Evolutionary conservation across 805 yeast genomes (phyloP).

Genomic region (Saturnispora serradocipensis): DNA sequence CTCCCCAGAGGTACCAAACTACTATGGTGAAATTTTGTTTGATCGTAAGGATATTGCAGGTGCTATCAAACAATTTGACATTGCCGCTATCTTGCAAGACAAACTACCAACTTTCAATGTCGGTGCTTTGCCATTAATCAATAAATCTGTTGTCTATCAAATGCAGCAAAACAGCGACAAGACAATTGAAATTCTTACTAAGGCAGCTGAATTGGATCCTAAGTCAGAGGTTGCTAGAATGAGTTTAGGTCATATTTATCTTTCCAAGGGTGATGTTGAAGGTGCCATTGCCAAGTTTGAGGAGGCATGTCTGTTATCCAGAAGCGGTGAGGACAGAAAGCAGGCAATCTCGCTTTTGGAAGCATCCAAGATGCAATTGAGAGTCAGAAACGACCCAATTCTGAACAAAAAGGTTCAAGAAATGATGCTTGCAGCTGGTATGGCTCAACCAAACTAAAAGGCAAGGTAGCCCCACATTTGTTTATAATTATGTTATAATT

Average conservation of each 20-base stretch:
- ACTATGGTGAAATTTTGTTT: slow-evolving; percentile 87
- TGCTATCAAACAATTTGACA: slow-evolving; percentile 78
- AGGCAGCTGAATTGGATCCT: slow-evolving; percentile 79
- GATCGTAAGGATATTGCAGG: slow-evolving; percentile 65
- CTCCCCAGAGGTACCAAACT: slow-evolving; percentile 87
- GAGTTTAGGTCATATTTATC: slow-evolving; percentile 83
- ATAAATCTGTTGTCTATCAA: slow-evolving; percentile 71
- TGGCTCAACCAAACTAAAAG: slow-evolving; percentile 2
- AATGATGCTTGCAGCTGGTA: slow-evolving; percentile 32
- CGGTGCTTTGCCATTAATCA: slow-evolving; percentile 83
- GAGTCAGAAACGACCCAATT: slow-evolving; percentile 61
- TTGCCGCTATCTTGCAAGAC: slow-evolving; percentile 75
- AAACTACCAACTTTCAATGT: slow-evolving; percentile 59
- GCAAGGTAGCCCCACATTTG: background rate
- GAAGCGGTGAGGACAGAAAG: slow-evolving; percentile 77
- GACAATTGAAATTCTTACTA: slow-evolving; percentile 56
- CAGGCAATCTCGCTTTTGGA: slow-evolving; percentile 89
- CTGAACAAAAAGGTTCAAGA: slow-evolving; percentile 56
- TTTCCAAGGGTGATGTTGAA: slow-evolving; percentile 73
- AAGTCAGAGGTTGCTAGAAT: slow-evolving; percentile 82
- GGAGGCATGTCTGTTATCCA: slow-evolving; percentile 71
- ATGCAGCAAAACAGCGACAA: slow-evolving; percentile 45
- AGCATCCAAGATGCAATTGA: slow-evolving; percentile 83
- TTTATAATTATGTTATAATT: background rate
- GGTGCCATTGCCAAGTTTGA: slow-evolving; percentile 78